phyloP scores from a whole-genome alignment of 2,329 filamentous ascomycete genomes.

The Microdochium nivale region DNA sequence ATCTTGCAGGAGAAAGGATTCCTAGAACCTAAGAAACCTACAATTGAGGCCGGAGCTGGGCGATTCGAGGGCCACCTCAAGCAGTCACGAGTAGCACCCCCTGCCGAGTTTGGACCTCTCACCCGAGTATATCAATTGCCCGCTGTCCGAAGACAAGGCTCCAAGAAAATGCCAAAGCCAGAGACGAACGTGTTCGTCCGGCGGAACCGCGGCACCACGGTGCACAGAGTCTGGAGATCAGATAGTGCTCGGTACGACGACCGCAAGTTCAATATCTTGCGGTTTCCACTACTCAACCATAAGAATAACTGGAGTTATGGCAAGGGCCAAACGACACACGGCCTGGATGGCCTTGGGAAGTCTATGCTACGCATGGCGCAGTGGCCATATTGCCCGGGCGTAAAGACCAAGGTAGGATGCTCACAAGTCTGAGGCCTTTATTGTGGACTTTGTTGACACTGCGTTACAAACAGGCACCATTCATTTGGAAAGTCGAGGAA shows the following conservation, averaged over 20 bases:
- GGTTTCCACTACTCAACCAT: conserved; percentile 3
- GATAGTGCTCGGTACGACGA: conserved; percentile 8
- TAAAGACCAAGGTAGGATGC: conserved; percentile 9
- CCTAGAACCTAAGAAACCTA: conserved; percentile 5
- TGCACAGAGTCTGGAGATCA: background rate
- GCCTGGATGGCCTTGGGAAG: background rate
- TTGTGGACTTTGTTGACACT: background rate
- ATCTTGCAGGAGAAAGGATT: conserved; percentile 2
- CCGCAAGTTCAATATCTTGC: conserved; percentile 11
- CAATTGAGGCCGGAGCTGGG: background rate
- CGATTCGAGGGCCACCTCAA: background rate
- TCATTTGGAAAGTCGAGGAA: background rate
- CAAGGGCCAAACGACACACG: background rate
- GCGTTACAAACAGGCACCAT: background rate
- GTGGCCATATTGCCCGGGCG: conserved; percentile 5
- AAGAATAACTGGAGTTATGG: conserved; percentile 1
- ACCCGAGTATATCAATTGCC: background rate
- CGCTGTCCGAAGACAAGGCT: background rate
- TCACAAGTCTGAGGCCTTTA: background rate
- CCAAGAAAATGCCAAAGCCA: background rate
- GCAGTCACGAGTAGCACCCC: too few species aligned
- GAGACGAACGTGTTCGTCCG: conserved; percentile 3
- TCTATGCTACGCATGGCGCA: conserved; percentile 3
- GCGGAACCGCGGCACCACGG: conserved; percentile 3
- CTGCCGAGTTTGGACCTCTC: background rate